Base-by-base conservation (phyloP, 495 filamentous ascomycete species). In the Parathielavia hyrcaniae region DNA sequence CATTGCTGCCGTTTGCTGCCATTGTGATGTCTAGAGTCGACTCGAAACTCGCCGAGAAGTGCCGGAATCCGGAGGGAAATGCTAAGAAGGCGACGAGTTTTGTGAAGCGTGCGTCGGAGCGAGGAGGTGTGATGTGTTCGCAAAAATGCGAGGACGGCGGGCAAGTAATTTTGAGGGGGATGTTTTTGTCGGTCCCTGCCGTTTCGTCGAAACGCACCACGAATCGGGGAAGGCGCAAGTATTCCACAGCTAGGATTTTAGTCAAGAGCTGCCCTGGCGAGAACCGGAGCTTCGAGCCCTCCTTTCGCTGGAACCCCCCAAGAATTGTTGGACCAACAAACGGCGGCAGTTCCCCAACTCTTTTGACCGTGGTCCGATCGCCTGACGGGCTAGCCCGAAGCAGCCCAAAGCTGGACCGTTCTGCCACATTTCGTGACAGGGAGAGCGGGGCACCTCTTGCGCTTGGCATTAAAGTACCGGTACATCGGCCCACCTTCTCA, bases 1-100 rank as follows among this genome's bases (percentile, higher is more conserved):
- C 57, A 58, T 64, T 65, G 71, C 74, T 69, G 65, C 73, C 77
- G 65, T 61, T 59, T 60, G 73, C 55, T 49, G 75, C 71, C 77
- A 80, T 80, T 46, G 65, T 71, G 66, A 50, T 30, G 30, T 54
- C 32, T 55, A 44, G 23, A 8, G 34, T 60, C 45, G 61, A 54
- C 39, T 60, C 60, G 59, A 65, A 34, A 38, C 53, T 52, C 54
- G 51, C 47, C 23, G 53, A 44, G 35, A 57, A 57, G 38, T 50
- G 38, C 23, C 50, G 44, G 54, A 44, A 52, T 51, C 40, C 22
- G 35, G 49, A 55, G 43, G 51, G 51, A 58, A 49, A 46, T n/a
- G 14, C n/a, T 38, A 49, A 45, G 13, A 58, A 41, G 34, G 43
- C 38, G 47, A 46, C 17, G 55, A 34, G 58, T 32, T 46, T 35